Conservation (phyloP, 2,329 filamentous ascomycete species). For the Atkinsonella hypoxylon region DNA sequence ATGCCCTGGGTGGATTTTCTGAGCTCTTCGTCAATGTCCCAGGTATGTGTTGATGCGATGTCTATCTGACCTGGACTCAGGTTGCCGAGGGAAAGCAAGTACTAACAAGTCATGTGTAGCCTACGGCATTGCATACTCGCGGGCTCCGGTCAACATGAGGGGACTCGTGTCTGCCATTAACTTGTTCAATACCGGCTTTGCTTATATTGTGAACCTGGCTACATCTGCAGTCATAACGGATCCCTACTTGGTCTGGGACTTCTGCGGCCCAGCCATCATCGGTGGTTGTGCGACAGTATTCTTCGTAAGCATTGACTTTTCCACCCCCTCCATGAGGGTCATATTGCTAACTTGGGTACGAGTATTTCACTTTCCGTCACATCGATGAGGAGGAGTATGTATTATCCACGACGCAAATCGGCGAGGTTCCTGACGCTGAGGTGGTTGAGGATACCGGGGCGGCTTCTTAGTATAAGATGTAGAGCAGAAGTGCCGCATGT, state of each 20-base stretch:
- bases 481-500: neutral
- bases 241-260: conserved; percentile 37
- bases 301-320: too few relatives aligned
- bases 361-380: conserved; percentile 11
- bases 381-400: conserved; percentile 16
- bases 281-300: conserved; percentile 30
- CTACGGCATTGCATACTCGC: conserved; percentile 39
- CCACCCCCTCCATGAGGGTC: too few relatives aligned
- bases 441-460: conserved; percentile 1
- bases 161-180: conserved; percentile 38
- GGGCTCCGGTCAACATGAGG: conserved; percentile 38
- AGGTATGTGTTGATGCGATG: neutral
- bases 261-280: conserved; percentile 34
- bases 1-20: conserved; percentile 17
- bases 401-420: conserved; percentile 12
- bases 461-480: neutral
- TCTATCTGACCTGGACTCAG: neutral
- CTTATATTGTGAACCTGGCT: conserved; percentile 33
- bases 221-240: conserved; percentile 34
- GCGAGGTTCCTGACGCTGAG: conserved; percentile 4
- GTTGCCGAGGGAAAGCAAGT: neutral
- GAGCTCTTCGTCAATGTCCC: conserved; percentile 19
- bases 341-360: neutral
- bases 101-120: conserved; percentile 14
- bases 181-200: conserved; percentile 33